These are phyloP conservation scores for Ogataea sp. DNA, from an alignment of 805 yeast species.

Conservation along the genomic window DNA sequence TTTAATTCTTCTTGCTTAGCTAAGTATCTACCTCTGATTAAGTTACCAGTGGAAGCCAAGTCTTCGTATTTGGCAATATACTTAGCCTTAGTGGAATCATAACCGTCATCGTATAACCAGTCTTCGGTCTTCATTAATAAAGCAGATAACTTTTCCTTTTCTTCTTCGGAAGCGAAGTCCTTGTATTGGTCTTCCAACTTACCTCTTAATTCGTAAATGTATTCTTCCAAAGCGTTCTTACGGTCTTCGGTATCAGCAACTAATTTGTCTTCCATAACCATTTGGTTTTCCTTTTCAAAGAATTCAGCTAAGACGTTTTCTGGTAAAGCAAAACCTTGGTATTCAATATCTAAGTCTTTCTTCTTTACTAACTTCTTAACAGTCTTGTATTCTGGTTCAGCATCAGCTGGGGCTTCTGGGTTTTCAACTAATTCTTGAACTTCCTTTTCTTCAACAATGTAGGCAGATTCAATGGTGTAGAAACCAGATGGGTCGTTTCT, in stretches of 20 bases:
- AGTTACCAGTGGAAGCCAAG: conserved; percentile 88
- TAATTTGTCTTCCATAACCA: conserved; percentile 87
- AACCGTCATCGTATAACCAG: conserved; percentile 97
- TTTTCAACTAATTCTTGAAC: conserved; percentile 83
- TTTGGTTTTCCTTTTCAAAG: conserved; percentile 76
- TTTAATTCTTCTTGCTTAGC: conserved; percentile 93
- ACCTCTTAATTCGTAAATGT: conserved; percentile 95
- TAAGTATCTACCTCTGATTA: conserved; percentile 90
- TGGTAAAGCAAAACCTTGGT: conserved; percentile 56
- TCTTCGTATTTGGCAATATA: conserved; percentile 98
- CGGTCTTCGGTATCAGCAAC: conserved; percentile 98
- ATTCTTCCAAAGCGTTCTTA: conserved; percentile 97
- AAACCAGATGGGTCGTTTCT: conserved; percentile 97
- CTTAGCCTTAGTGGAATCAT: conserved; percentile 91
- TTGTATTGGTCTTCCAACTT: conserved; percentile 89
- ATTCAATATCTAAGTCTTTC: conserved; percentile 60
- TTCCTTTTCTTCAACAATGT: conserved; percentile 85
- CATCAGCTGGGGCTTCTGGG: conserved; percentile 46
- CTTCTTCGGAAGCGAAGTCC: conserved; percentile 83
- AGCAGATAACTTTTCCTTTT: conserved; percentile 69
- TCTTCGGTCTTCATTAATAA: conserved; percentile 86
- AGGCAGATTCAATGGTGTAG: conserved; percentile 88
- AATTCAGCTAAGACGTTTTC: conserved; percentile 45
- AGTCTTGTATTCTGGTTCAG: conserved; percentile 77
- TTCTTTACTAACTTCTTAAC: conserved; percentile 93